A percentile compares a stretch with the other conserved stretches of the same genome.
phyloP scores from a whole-genome alignment of 345 rosid species.

The Moringa oleifera region DNA sequence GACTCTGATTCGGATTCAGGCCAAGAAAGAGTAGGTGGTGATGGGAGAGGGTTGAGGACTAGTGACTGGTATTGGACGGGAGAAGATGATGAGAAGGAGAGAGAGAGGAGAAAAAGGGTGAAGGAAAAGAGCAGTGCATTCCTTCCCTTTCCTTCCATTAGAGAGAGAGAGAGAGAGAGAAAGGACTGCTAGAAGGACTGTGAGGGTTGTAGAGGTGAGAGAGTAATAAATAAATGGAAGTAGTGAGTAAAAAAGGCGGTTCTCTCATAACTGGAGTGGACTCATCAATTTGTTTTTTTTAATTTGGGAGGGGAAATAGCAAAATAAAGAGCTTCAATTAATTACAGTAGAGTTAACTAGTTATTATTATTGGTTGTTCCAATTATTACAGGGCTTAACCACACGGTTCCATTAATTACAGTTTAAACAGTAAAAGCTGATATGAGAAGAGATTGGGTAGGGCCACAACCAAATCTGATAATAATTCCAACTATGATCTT shows the following conservation, averaged over 20 bases:
- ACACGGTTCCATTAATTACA: too few species aligned
- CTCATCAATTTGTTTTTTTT: neutral
- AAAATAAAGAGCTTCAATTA: too few species aligned
- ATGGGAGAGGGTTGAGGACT: conserved; percentile 38
- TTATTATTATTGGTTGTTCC: too few species aligned
- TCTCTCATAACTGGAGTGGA: neutral
- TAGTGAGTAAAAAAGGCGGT: neutral
- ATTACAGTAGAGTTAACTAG: too few species aligned
- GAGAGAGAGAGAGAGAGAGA: neutral
- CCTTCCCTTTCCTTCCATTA: conserved; percentile 38
- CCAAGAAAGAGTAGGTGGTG: conserved; percentile 39
- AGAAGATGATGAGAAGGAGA: conserved; percentile 22
- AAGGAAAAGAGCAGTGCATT: conserved; percentile 28
- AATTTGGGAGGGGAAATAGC: neutral
- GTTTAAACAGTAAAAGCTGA: too few species aligned
- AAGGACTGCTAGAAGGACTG: neutral
- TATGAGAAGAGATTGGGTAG: too few species aligned
- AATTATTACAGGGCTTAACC: too few species aligned
- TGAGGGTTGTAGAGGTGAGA: conserved; percentile 16
- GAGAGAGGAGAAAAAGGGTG: conserved; percentile 19
- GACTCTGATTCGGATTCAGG: conserved; percentile 23
- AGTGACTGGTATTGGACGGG: conserved; percentile 41
- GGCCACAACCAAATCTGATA: too few species aligned
- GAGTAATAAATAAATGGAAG: conserved; percentile 9
- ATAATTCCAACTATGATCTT: too few species aligned